These are phyloP conservation scores for Prosopis cineraria DNA, from an alignment of 306 rosid species.

Conservation along the genomic window DNA sequence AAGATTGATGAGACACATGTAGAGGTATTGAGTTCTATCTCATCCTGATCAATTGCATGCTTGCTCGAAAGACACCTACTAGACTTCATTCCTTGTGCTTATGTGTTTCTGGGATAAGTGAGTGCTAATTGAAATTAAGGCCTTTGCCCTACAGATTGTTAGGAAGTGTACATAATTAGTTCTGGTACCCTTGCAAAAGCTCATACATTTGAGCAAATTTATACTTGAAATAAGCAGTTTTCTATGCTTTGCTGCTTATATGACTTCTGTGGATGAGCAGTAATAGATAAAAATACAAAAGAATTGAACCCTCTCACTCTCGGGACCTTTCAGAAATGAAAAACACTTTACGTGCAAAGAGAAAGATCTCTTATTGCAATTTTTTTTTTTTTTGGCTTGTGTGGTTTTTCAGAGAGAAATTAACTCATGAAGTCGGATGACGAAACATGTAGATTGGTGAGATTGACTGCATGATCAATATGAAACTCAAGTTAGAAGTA, in stretches of 20 bases:
- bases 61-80: background rate
- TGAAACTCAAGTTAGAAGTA: background rate
- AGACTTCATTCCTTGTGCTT: conserved; percentile 12
- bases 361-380: background rate
- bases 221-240: background rate
- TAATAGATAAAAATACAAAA: background rate
- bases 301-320: background rate
- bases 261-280: conserved; percentile 5
- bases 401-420: background rate
- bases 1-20: conserved; percentile 98
- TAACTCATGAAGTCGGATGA: conserved; percentile 13
- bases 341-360: background rate
- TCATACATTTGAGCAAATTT: background rate
- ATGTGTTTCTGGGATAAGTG: conserved; percentile 5
- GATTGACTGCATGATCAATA: background rate
- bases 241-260: conserved; percentile 19
- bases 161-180: background rate
- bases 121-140: conserved; percentile 25
- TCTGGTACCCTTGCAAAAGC: background rate
- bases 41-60: background rate
- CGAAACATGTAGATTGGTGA: conserved; percentile 14
- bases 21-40: conserved; percentile 63
- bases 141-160: background rate
- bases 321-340: conserved; percentile 20
- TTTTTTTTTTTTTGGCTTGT: background rate